Percentiles rank a stretch among this genome's conserved stretches.
phyloP scores from a whole-genome alignment of 257 asterid genomes.

The Capsicum chinense region DNA sequence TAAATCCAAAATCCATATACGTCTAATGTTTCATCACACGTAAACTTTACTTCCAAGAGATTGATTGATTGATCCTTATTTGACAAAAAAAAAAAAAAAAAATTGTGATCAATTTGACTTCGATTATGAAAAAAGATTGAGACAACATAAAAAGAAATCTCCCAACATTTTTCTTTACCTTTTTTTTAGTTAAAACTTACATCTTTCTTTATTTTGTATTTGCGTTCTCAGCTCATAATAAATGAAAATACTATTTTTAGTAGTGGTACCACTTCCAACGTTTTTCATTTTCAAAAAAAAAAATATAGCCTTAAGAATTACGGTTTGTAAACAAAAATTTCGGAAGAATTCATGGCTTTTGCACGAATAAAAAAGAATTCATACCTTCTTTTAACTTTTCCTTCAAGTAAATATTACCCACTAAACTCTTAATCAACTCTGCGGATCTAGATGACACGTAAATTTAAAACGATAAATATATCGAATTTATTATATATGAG shows the following conservation, averaged over 20 bases:
- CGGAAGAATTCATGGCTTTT: constrained; percentile 18
- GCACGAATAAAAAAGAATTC: neutral
- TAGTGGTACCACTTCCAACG: neutral
- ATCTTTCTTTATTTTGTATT: neutral
- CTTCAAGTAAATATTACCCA: neutral
- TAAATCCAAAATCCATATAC: no score
- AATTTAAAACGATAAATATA: neutral
- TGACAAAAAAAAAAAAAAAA: no score
- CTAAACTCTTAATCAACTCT: neutral
- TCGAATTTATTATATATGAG: neutral
- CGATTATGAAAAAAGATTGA: neutral
- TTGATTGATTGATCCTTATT: no score
- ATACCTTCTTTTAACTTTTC: neutral
- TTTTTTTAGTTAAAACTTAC: neutral
- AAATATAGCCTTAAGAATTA: neutral
- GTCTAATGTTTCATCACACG: no score
- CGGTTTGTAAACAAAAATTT: neutral
- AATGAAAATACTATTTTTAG: neutral
- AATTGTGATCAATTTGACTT: neutral
- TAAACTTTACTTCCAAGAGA: no score
- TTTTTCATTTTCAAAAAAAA: neutral
- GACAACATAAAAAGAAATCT: neutral
- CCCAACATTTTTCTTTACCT: neutral
- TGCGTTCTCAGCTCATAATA: no score
- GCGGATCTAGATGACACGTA: neutral